Base-by-base conservation (phyloP, 192 early-diverging fungal genomes). In the Oehlia diaphana region DNA sequence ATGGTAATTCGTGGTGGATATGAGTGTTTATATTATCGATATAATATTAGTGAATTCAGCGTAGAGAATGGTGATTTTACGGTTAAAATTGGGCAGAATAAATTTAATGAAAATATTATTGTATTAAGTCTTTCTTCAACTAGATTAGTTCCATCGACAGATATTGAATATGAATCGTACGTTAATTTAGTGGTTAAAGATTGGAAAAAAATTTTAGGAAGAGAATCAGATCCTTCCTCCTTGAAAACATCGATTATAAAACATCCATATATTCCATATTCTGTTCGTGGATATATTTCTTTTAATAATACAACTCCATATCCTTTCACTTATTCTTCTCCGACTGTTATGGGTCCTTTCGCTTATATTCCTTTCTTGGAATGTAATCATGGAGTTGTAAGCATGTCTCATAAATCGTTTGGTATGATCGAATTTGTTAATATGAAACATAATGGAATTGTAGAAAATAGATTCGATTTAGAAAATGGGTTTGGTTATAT, bases 321-420 rank as follows among this genome's bases (percentile, higher is more conserved):
- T 19, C 83, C 85, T 7, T 74, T 64, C 12, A 77, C 82, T 14
- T 66, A 4, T 9, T 23, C 68, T 37, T 26, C 13, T 4, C 87
- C 87, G 2, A 74, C 79, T 9, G 80, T 88, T 7, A 88, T 88
- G 87, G 87, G 87, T 3, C 26, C 83, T 23, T 80, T 86, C 21
- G 81, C 76, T 7, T 88, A 88, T 31, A 16, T 87, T 14, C 87
- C 87, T 0, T 83, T 87, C 33, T 67, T 88, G 26, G 87, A 88
- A 68, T 88, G 87, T 71, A 84, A 87, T 49, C 87, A 88, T 78
- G 87, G 85, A 10, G 72, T 88, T 16, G 79, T 88, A 12, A 83
- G 82, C 2, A 33, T 88, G 9, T 66, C 85, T 61, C 87, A 88
- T 65, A 65, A 7, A 37, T 44, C 77, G 9, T 72, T 69, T 23